Conservation (phyloP, 306 rosid genomes). For the Cucumis hystrix region DNA sequence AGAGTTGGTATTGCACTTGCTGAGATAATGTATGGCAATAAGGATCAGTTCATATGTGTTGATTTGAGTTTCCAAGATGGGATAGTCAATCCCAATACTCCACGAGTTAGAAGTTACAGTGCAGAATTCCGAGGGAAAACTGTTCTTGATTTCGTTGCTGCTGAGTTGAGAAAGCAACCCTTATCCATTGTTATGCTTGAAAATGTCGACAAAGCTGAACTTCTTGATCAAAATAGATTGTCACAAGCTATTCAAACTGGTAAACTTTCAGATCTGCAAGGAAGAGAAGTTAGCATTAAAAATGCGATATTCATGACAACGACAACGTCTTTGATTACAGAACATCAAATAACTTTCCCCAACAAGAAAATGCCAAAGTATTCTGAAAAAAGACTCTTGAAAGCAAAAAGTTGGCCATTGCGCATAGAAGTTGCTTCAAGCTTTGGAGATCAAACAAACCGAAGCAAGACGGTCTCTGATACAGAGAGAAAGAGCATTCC, state of each 20-base stretch:
- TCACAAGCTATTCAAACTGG: constrained; percentile 66
- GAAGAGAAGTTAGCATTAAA: constrained; percentile 67
- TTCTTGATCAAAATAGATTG: constrained; percentile 42
- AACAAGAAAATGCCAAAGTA: constrained; percentile 25
- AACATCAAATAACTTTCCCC: constrained; percentile 12
- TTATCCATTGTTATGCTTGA: constrained; percentile 67
- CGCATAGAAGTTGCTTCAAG: constrained; percentile 36
- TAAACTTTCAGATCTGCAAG: constrained; percentile 59
- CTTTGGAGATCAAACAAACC: constrained; percentile 23
- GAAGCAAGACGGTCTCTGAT: constrained; percentile 19
- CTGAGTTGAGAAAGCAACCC: constrained; percentile 59
- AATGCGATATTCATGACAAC: constrained; percentile 50
- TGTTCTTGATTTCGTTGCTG: constrained; percentile 52
- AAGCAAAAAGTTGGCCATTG: constrained; percentile 33
- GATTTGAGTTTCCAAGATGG: constrained; percentile 46
- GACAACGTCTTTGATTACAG: constrained; percentile 18
- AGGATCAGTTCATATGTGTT: constrained; percentile 35
- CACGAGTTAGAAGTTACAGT: constrained; percentile 34
- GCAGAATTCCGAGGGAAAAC: constrained; percentile 75
- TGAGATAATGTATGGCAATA: constrained; percentile 52
- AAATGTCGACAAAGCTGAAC: constrained; percentile 71
- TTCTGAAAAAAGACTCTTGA: constrained; percentile 51
- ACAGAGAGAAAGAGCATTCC: constrained; percentile 18
- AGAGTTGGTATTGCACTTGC: constrained; percentile 56
- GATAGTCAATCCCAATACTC: constrained; percentile 4